phyloP scores from a whole-genome alignment of 148 eudicot genomes.

The Vaccinium corymbosum region DNA sequence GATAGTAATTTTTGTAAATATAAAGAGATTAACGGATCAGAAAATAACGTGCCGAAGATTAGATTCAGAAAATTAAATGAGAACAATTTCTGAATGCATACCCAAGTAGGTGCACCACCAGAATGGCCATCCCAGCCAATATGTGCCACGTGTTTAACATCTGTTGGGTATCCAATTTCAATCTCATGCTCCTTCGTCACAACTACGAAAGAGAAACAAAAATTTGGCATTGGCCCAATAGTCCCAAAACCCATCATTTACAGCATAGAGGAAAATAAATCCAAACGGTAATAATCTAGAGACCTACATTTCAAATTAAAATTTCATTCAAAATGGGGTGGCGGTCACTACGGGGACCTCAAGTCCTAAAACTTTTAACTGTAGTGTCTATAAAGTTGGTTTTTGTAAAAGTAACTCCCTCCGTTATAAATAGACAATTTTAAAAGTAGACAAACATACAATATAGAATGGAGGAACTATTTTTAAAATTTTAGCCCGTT shows the following conservation, averaged over 20 bases:
- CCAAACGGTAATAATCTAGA: too few relatives aligned
- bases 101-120: conserved; percentile 75
- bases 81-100: conserved; percentile 18
- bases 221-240: background rate
- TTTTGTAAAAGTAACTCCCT: too few relatives aligned
- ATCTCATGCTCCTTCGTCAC: conserved; percentile 63
- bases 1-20: too few relatives aligned
- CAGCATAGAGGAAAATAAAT: background rate
- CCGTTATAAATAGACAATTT: too few relatives aligned
- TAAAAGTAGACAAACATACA: too few relatives aligned
- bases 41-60: background rate
- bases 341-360: too few relatives aligned
- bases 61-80: background rate
- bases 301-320: too few relatives aligned
- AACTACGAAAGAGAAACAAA: conserved; percentile 26
- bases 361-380: too few relatives aligned
- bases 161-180: conserved; percentile 81
- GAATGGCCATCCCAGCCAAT: conserved; percentile 77
- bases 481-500: too few relatives aligned
- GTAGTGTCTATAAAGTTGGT: too few relatives aligned
- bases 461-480: too few relatives aligned
- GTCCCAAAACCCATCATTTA: background rate
- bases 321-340: too few relatives aligned
- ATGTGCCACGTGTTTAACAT: conserved; percentile 86
- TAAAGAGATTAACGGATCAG: background rate